Base-by-base conservation (phyloP, 345 rosid genomes). In the Eutrema yunnanense region DNA sequence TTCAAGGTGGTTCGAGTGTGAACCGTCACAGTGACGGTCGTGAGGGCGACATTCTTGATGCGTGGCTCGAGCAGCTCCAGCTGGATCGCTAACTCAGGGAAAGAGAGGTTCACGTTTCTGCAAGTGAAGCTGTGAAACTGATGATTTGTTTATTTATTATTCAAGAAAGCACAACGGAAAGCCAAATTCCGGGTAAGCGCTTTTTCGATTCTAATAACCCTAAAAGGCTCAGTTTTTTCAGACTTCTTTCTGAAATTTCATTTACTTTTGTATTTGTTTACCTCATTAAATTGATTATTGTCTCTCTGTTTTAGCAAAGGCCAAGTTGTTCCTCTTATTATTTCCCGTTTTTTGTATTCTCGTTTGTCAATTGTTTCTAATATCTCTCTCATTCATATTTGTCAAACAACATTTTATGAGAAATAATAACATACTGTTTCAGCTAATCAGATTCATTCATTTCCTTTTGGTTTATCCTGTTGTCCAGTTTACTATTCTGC, bases 1-100 rank as follows among this genome's bases (percentile, higher is more conserved):
- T 49, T 40, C 68, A 83, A 8, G 65, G 59, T 60, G 74, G 83
- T 46, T 41, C 83, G 33, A 73, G 86, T 19, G 65, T 83, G 53
- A 68, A 78, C 57, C 71, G 65, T 62, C 71, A 73, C 22, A 56
- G 67, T 53, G 78, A 78, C 10, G 48, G 33, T 37, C 77, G 81
- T 27, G 96, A 88, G 71, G 84, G 81, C 19, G 82, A 81, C 29
- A 80, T 81, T 41, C 76, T 88, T 36, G 86, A 90, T 62, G 85
- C 88, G 43, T 92, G 94, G 98, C 73, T 83, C 0, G 90, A 92
- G 83, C 90, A 89, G 69, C 85, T 86, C 83, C 86, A 89, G 77
- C 86, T 86, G 26, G 97, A 89, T 56, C 95, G 85, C 83, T 22
- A 86, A 87, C 80, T 86, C 90, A 73, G 85, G 81, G 86, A 82